Base-by-base conservation (phyloP, 768 basidiomycete genomes). In the Galerina sulciceps region DNA sequence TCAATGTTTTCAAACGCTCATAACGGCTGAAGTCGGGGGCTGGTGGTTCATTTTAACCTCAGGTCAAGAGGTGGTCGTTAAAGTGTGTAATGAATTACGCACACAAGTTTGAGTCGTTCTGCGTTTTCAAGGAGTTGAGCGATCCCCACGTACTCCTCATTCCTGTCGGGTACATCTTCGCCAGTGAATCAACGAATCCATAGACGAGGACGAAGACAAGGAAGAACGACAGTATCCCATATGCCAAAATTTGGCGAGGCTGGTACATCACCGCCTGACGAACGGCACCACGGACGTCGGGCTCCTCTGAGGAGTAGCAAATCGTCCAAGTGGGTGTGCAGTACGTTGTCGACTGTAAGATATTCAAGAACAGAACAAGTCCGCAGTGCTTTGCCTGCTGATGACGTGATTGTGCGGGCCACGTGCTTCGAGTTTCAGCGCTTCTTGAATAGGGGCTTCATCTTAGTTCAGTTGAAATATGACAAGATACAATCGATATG, bases 1-100 rank as follows among this genome's bases (percentile, higher is more conserved):
- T 69, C 10, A 92, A 70, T 0, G 76, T 84, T 14, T 71, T 66
- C 1, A 82, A 58, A 4, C 69, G 64, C 6, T 66, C 70, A 62
- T 86, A 88, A 37, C 72, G 74, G 53, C 83, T 76, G 60, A 91
- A 86, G 67, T 89, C 85, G 4, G 87, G 85, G 58, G 78, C 67
- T 6, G 71, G 80, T 82, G 61, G 34, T 4, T 26, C 15, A 56
- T 41, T 37, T 44, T 40, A 38, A 43, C 46, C 36, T 46, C 34
- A 38, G 40, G 26, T 26, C 18, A 18, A 26, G 42, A 37, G 20
- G 49, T 57, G 10, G 47, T 44, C 22, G 38, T 40, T 26, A 10
- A 34, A 4, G 26, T 8, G 5, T 31, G 26, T 31, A 51, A 58
- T 5, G 26, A 6, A 49, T 22, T 13, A 54, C 31, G 18, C 3